Evolutionary conservation across 2,329 filamentous ascomycete genomes (phyloP).

Genomic region (Microsporum audouinii): DNA sequence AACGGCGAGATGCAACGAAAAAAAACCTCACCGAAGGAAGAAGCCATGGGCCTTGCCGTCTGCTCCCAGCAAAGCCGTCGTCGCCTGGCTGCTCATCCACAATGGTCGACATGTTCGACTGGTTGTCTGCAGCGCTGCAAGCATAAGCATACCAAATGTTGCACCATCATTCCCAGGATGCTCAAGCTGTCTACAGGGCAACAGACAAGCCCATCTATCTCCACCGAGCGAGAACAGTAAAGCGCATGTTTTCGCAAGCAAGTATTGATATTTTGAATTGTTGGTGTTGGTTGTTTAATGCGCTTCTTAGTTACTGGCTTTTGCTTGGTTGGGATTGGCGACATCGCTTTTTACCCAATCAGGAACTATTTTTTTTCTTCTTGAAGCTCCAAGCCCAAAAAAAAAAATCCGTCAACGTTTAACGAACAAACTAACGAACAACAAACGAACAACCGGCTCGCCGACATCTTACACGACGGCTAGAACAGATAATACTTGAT

Average conservation of each 20-base stretch:
- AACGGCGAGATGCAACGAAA: background rate
- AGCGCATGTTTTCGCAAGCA: background rate
- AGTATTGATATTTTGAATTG: background rate
- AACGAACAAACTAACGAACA: background rate
- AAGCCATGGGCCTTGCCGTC: constrained; percentile 40
- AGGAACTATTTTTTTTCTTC: background rate
- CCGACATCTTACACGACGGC: background rate
- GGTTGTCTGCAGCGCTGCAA: background rate
- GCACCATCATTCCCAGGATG: constrained; percentile 1
- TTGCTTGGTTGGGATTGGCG: background rate
- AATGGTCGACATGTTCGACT: constrained; percentile 6
- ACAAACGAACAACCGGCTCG: background rate
- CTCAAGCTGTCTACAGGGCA: background rate
- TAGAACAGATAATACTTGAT: background rate
- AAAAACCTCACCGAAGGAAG: constrained; percentile 36
- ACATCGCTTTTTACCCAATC: background rate
- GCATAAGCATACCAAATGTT: background rate
- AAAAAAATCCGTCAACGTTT: background rate
- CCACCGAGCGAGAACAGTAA: background rate
- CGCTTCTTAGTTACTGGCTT: background rate
- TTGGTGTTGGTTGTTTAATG: background rate
- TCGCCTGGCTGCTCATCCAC: constrained; percentile 5
- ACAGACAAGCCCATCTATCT: background rate
- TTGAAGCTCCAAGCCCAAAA: background rate
- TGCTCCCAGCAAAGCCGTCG: constrained; percentile 23